Base-by-base conservation (phyloP, 805 yeast genomes). In the Ogataea philodendri region DNA sequence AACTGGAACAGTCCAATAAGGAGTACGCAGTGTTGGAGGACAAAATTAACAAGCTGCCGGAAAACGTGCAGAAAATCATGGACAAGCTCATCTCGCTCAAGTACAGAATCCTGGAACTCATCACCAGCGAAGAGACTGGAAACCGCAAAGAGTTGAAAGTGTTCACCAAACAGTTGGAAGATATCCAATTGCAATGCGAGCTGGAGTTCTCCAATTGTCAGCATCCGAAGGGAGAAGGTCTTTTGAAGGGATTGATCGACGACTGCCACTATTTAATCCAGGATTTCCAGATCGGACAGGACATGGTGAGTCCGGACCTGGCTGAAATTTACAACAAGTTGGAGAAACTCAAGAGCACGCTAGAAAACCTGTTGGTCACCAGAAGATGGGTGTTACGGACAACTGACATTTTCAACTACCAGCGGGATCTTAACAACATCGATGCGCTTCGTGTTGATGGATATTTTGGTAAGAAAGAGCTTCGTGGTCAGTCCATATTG, bases 381-480 rank as follows among this genome's bases (percentile, higher is more conserved):
- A 80, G 96, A 61, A 76, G 98, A 59, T 93, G 99, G 99, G 90
- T 97, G 2, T 68, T 93, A 65, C 77, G 99, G 54, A 96, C 89
- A 54, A 93, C 98, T 0, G 99, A 93, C 63, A 69, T 93, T 43
- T 93, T 84, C 63, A 71, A 73, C 31, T 89, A 84, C 57, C 95
- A 88, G 61, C 78, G 81, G 52, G 70, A 71, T 44, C 67, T 93
- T 44, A 80, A 77, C 51, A 73, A 69, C 39, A 79, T 93, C 43
- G 96, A 90, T 56, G 82, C 78, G 34, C 56, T 72, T 44, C 70
- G 96, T 51, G 70, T 80, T 6, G 67, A 73, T 35, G 85, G 85
- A 4, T 69, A 69, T 45, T 81, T 82, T 45, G 40, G 60, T 13
- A 52, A 51, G 37, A 45, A 55, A 42, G 52, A 59, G 18, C 48